phyloP scores from a whole-genome alignment of 371 early-diverging fungal genomes.

The Ordospora colligata region DNA sequence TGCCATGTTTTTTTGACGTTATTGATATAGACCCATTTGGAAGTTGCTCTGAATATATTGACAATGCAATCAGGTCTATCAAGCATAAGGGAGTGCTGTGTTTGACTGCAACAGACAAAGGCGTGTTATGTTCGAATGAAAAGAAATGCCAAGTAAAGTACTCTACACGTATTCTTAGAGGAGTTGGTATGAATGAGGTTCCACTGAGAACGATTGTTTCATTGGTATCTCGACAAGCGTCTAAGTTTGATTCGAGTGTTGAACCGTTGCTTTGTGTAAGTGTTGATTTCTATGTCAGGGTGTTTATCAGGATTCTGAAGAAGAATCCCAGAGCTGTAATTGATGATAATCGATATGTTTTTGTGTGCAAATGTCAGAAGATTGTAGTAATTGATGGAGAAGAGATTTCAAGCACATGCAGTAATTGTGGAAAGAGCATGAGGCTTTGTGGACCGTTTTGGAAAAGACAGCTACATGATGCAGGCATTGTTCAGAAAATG shows the following conservation, averaged over 20 bases:
- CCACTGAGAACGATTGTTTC: constrained; percentile 73
- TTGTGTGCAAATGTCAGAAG: constrained; percentile 55
- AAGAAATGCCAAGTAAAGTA: constrained; percentile 79
- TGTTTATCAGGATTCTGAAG: constrained; percentile 82
- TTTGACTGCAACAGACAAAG: constrained; percentile 96
- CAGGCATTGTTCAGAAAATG: constrained; percentile 66
- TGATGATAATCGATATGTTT: constrained; percentile 31
- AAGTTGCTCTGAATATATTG: constrained; percentile 84
- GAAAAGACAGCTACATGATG: constrained; percentile 71
- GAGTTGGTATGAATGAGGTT: constrained; percentile 51
- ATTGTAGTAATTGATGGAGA: neutral
- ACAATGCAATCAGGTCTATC: constrained; percentile 82
- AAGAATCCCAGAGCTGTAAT: constrained; percentile 54
- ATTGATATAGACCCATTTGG: constrained; percentile 88
- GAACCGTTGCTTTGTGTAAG: constrained; percentile 80
- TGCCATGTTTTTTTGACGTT: constrained; percentile 58
- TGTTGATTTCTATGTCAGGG: constrained; percentile 94
- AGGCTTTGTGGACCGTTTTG: constrained; percentile 90
- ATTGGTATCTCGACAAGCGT: constrained; percentile 72
- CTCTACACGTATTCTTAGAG: constrained; percentile 46
- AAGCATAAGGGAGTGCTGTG: constrained; percentile 84
- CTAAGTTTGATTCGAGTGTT: constrained; percentile 73
- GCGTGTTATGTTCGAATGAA: constrained; percentile 73
- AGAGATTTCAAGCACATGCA: constrained; percentile 38
- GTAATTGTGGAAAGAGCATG: constrained; percentile 49